Base-by-base conservation (phyloP, 1,284 basidiomycete species). In the Trichosporon sp. region DNA sequence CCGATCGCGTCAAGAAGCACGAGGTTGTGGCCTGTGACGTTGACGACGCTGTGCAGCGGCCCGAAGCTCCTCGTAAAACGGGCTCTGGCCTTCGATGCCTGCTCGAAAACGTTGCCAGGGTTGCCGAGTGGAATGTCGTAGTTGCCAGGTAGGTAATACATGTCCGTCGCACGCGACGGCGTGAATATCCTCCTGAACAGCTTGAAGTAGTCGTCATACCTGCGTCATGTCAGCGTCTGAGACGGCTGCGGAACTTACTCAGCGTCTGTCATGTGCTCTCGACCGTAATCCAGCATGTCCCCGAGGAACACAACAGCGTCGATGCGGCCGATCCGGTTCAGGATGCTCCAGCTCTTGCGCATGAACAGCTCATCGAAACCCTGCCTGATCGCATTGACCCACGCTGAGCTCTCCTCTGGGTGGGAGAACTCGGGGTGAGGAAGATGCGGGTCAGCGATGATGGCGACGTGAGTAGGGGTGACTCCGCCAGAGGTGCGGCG, bases 111-210 rank as follows among this genome's bases (percentile, higher is more conserved):
- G 56, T 31, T 31, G 27, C 56, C 56, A 4, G 44, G 60, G 32
- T 62, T 58, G 15, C 89, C 90, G 71, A 92, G 85, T 38, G 91
- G 91, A 58, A 95, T 86, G 75, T 95, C 93, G 78, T 92, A 90
- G 76, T 95, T 95, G 12, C 93, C 93, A 1, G 92, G 90, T n/a
- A 94, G 82, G 76, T 89, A 90, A 81, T 89, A 88, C 31, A 87
- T 85, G 0, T 86, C 84, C 3, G 67, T 71, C 1, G 69, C 65
- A 0, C 73, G 31, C 4, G 81, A 80, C 38, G 87, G 74, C 12
- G 84, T 79, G 80, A 92, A 92, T 69, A 90, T 88, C 6, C 83
- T 84, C 69, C 85, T 86, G 82, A 91, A 93, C 65, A 88, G 87
- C 21, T 80, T 73, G 60, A 85, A 85, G 74, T 91, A 91, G 25